These are phyloP conservation scores for Candida saitoana DNA, from an alignment of 805 yeast species.

Conservation along the genomic window DNA sequence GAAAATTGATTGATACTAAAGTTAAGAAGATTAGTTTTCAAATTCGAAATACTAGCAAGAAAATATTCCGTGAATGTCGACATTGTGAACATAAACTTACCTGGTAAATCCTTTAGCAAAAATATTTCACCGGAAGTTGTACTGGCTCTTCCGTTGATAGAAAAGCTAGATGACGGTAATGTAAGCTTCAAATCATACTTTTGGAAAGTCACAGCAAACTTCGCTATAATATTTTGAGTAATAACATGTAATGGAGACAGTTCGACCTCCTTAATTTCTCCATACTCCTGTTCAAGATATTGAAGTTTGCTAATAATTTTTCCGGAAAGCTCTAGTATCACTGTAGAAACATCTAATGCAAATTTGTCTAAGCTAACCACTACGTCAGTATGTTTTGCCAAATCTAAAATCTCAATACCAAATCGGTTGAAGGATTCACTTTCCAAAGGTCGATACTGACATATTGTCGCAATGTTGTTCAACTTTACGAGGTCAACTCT, in stretches of 20 bases:
- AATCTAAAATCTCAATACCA: slow-evolving; percentile 1
- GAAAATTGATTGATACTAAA: slow-evolving; percentile 6
- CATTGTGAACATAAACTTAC: not conserved
- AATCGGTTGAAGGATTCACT: not conserved
- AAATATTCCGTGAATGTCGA: slow-evolving; percentile 1
- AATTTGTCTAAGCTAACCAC: slow-evolving; percentile 14
- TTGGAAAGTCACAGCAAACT: slow-evolving; percentile 10
- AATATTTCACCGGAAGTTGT: slow-evolving; percentile 1
- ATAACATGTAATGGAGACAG: not conserved
- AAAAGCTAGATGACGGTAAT: slow-evolving; percentile 8
- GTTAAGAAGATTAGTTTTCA: slow-evolving; percentile 5
- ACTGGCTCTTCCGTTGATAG: not conserved
- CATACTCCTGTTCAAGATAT: not conserved
- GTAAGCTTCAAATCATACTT: slow-evolving; percentile 9
- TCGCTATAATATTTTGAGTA: slow-evolving; percentile 5
- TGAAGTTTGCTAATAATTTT: not conserved
- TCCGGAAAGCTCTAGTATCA: slow-evolving; percentile 6
- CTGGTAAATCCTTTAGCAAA: not conserved
- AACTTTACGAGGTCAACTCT: not conserved
- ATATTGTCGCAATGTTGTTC: not conserved
- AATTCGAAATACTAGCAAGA: slow-evolving; percentile 8
- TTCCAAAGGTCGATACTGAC: not conserved
- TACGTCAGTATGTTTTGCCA: slow-evolving; percentile 6
- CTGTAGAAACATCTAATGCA: slow-evolving; percentile 17
- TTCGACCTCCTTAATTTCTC: not conserved